phyloP scores from a whole-genome alignment of 495 filamentous ascomycete genomes.

The Neurospora terricola region DNA sequence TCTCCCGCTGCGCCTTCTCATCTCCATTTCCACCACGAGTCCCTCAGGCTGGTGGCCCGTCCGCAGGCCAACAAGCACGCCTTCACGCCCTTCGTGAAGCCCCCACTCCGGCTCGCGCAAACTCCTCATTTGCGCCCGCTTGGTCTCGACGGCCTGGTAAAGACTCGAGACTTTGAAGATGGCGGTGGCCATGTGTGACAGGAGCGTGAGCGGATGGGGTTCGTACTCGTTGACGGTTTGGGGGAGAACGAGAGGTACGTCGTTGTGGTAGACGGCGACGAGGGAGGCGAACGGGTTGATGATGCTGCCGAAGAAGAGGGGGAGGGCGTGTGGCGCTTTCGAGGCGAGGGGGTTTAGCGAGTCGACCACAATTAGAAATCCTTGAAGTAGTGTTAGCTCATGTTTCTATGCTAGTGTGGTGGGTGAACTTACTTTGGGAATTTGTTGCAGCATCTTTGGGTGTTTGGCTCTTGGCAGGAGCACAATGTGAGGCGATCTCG shows the following conservation, averaged over 20 bases:
- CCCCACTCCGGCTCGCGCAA: constrained; percentile 66
- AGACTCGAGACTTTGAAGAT: constrained; percentile 44
- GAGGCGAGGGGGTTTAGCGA: constrained; percentile 44
- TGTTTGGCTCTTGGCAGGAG: constrained; percentile 23
- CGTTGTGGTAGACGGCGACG: constrained; percentile 57
- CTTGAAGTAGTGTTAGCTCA: constrained; percentile 29
- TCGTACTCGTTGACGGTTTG: constrained; percentile 41
- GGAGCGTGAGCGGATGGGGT: constrained; percentile 56
- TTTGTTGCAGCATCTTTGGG: constrained; percentile 8
- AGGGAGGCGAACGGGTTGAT: constrained; percentile 45
- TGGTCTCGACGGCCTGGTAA: constrained; percentile 56
- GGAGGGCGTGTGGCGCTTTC: constrained; percentile 30
- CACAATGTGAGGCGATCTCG: constrained; percentile 47
- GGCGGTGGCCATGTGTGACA: constrained; percentile 40
- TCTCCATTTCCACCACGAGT: constrained; percentile 75
- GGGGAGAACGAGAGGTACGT: constrained; percentile 40
- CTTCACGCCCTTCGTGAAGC: constrained; percentile 62
- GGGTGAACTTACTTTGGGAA: constrained; percentile 29
- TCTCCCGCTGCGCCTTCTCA: constrained; percentile 70
- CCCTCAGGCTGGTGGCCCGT: constrained; percentile 26
- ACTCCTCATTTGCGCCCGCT: constrained; percentile 59
- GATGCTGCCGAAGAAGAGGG: constrained; percentile 44
- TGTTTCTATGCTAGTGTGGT: constrained; percentile 6
- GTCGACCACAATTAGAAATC: constrained; percentile 54
- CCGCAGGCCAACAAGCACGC: constrained; percentile 52